A percentile compares a stretch with the other conserved stretches of the same genome.
Conservation (phyloP, 2,329 filamentous ascomycete genomes). For the Cladobotryum mycophilum region DNA sequence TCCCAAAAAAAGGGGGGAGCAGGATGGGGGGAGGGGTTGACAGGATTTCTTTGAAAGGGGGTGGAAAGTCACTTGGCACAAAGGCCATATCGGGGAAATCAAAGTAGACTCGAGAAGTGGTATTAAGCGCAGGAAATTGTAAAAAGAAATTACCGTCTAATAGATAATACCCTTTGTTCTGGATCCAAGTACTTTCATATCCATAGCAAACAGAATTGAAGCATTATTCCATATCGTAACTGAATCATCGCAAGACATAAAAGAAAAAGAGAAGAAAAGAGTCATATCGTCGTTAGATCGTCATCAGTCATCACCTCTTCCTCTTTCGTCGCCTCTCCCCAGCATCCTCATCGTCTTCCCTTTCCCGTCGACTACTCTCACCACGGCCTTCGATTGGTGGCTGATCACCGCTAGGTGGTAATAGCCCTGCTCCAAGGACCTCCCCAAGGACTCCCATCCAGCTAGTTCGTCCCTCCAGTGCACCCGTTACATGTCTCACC, state of each 20-base stretch:
- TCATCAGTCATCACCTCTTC: background rate
- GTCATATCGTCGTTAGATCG: background rate
- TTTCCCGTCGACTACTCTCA: background rate
- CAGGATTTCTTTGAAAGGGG: too few species aligned
- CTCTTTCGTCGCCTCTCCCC: background rate
- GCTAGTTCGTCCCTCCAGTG: constrained; percentile 23
- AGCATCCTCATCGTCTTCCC: background rate
- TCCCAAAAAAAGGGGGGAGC: too few species aligned
- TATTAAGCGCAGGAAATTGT: too few species aligned
- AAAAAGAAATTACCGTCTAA: too few species aligned
- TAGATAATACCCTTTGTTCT: too few species aligned
- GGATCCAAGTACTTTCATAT: too few species aligned
- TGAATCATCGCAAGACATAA: background rate
- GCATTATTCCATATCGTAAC: too few species aligned
- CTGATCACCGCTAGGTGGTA: background rate
- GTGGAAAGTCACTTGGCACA: too few species aligned
- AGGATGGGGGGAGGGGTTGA: too few species aligned
- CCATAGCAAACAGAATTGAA: too few species aligned
- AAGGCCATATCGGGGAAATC: too few species aligned
- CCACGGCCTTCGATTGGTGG: background rate
- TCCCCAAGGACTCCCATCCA: constrained; percentile 22
- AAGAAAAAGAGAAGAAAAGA: background rate
- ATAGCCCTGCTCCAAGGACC: constrained; percentile 13
- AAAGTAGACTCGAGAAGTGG: too few species aligned
- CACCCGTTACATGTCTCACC: constrained; percentile 25